phyloP scores from a whole-genome alignment of 1,139 yeast genomes.

The Sugiyamaella xylanicola region DNA sequence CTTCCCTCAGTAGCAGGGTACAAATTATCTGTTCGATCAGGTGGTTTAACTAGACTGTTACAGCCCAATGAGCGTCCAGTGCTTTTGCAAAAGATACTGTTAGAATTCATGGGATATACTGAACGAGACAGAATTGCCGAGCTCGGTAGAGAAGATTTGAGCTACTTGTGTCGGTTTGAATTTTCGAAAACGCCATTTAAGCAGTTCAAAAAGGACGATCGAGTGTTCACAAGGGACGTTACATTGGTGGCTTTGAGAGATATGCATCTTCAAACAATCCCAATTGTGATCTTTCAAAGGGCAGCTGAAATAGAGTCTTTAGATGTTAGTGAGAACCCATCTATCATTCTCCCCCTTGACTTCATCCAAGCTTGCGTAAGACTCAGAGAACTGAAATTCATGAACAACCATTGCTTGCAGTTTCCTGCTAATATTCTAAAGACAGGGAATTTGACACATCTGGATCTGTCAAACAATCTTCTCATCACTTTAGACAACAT shows the following conservation, averaged over 20 bases:
- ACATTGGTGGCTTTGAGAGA: slow-evolving; percentile 75
- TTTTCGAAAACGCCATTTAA: slow-evolving; percentile 69
- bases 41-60: slow-evolving; percentile 74
- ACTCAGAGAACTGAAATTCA: slow-evolving; percentile 65
- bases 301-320: slow-evolving; percentile 80
- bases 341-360: slow-evolving; percentile 79
- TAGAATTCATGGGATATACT: slow-evolving; percentile 78
- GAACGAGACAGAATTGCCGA: slow-evolving; percentile 74
- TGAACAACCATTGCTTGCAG: slow-evolving; percentile 69
- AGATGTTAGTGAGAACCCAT: slow-evolving; percentile 86
- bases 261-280: slow-evolving; percentile 79
- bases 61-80: slow-evolving; percentile 77
- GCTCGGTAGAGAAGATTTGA: slow-evolving; percentile 84
- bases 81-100: slow-evolving; percentile 69
- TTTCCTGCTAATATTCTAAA: slow-evolving; percentile 76
- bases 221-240: slow-evolving; percentile 54
- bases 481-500: slow-evolving; percentile 39
- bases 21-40: slow-evolving; percentile 77
- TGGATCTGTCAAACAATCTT: slow-evolving; percentile 56
- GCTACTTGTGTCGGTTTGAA: slow-evolving; percentile 82
- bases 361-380: slow-evolving; percentile 82
- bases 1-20: slow-evolving; percentile 69
- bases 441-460: slow-evolving; percentile 65
- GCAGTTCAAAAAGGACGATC: slow-evolving; percentile 66
- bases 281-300: slow-evolving; percentile 77